Evolutionary conservation across 768 basidiomycete genomes (phyloP), one percentile per base, ranked within the genome.

Genomic region (Hydnomerulius pinastri): DNA sequence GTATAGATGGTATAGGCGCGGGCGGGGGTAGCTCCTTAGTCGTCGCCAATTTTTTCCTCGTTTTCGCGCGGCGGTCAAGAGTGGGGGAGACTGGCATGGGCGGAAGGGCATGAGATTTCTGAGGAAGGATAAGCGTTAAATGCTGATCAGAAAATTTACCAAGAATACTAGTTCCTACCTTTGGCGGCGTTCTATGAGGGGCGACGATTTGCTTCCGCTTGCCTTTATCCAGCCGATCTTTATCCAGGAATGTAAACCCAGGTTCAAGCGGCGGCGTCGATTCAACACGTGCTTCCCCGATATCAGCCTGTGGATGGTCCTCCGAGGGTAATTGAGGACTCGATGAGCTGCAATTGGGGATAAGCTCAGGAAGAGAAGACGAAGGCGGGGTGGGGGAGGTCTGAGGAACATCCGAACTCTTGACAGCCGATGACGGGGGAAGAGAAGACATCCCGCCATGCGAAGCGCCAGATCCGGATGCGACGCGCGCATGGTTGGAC

Each of bases 311-410:
- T 2, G 43, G 41, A 24, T 64, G 48, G 18, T 67, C 62, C 3
- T 71, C 56, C 2, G 66, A 70, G 21, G 58, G 63, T 21, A 69
- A 64, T 12, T 78, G 78, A 2, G 85, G 84, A 58, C 85, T 87
- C 9, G 85, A 88, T 3, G 86, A 85, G 56, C 77, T 82, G 33
- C 72, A 64, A 60, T 81, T 82, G 0, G 85, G 82, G 8, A 79
- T 81, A 25, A 88, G 76, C 42, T 77, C 81, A n/a, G 87, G 86
- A 38, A 86, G 58, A 9, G 77, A 71, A 12, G 73, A 71, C 33
- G 74, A 69, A 6, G 66, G 67, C 21, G 69, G 64, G 13, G 56
- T 54, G 2, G 66, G 62, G 9, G 69, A 65, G 9, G 61, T 62
- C 24, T 71, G 61, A 13, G 63, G 51, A 30, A 56, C 47, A 2